Conservation (phyloP, 202 grass and related monocot genomes). For the Zoysia matrella region DNA sequence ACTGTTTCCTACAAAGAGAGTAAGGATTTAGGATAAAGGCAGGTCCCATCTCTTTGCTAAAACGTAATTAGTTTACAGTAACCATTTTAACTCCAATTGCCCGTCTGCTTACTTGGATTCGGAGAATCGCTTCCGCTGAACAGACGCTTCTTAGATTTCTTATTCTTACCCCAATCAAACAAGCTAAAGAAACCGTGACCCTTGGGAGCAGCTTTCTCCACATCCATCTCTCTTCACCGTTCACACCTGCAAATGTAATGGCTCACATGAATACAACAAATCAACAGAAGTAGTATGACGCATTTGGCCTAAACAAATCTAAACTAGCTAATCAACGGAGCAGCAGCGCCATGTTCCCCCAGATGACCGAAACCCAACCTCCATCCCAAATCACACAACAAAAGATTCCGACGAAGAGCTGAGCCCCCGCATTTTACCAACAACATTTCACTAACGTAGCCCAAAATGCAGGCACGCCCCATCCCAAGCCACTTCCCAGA, state of each 20-base stretch:
- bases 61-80: constrained; percentile 10
- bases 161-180: constrained; percentile 88
- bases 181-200: constrained; percentile 75
- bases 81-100: neutral
- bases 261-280: constrained; percentile 36
- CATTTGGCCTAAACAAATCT: constrained; percentile 36
- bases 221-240: constrained; percentile 45
- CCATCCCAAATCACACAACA: no score
- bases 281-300: neutral
- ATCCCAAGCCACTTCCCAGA: no score
- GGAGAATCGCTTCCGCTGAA: constrained; percentile 46
- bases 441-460: no score
- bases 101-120: neutral
- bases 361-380: no score
- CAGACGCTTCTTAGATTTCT: constrained; percentile 77
- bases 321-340: neutral
- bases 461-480: no score
- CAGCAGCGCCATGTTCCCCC: neutral
- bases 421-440: no score
- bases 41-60: constrained; percentile 1
- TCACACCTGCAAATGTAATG: constrained; percentile 25
- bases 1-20: constrained; percentile 51
- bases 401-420: no score
- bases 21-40: neutral
- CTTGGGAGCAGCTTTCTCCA: constrained; percentile 75